phyloP scores from a whole-genome alignment of 176 grass and related monocot genomes.

The Oropetium thomaeum region DNA sequence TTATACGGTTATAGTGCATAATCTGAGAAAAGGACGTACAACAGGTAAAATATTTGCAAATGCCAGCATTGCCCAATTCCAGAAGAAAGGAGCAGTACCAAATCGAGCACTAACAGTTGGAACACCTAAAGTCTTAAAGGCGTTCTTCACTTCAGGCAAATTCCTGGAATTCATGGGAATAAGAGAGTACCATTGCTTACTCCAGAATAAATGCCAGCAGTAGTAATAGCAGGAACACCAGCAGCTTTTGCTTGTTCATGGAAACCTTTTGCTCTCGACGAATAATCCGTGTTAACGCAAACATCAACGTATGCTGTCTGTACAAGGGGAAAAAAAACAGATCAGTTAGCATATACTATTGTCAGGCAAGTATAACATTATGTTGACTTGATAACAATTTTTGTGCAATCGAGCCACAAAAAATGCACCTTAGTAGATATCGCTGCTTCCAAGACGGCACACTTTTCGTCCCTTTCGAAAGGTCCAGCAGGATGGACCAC shows the following conservation, averaged over 20 bases:
- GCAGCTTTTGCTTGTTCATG: conserved; percentile 72
- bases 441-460: conserved; percentile 70
- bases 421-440: conserved; percentile 74
- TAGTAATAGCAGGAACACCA: conserved; percentile 87
- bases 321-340: conserved; percentile 9
- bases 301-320: conserved; percentile 94
- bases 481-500: conserved; percentile 91
- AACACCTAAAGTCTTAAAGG: conserved; percentile 75
- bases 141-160: conserved; percentile 90
- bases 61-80: conserved; percentile 99
- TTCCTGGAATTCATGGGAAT: conserved; percentile 58
- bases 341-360: not conserved
- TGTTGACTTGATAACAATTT: not conserved
- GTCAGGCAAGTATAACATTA: not conserved
- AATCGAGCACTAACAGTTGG: conserved; percentile 94
- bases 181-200: conserved; percentile 67
- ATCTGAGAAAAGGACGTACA: conserved; percentile 52
- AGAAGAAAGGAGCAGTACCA: conserved; percentile 91
- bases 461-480: conserved; percentile 66
- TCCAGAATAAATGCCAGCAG: conserved; percentile 95
- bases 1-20: not conserved
- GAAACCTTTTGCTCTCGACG: conserved; percentile 72
- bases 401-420: not conserved
- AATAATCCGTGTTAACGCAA: conserved; percentile 80
- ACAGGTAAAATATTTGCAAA: conserved; percentile 68